Conservation (phyloP, 768 basidiomycete species). For the Fibroporia radiculosa region DNA sequence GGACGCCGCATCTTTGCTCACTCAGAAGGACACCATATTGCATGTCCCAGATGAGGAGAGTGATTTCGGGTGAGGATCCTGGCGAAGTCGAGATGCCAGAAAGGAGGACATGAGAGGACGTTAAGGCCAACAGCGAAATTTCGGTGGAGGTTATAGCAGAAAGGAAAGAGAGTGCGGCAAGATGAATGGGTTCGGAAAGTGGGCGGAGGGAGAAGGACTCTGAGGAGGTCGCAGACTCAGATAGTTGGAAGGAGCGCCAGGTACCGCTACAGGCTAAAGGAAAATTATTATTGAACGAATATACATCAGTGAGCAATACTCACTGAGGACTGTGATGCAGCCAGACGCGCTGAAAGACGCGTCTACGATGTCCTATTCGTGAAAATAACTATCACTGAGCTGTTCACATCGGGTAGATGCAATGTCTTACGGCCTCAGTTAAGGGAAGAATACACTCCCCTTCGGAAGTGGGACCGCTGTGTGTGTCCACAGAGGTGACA, state of each 20-base stretch:
- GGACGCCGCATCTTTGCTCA: conserved; percentile 19
- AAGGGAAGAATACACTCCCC: conserved; percentile 10
- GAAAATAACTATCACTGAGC: neutral
- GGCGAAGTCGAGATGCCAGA: conserved; percentile 12
- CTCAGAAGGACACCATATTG: conserved; percentile 26
- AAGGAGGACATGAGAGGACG: conserved; percentile 24
- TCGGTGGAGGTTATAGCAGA: conserved; percentile 7
- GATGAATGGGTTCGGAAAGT: conserved; percentile 13
- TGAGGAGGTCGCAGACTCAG: neutral
- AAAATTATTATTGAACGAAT: neutral
- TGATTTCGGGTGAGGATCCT: conserved; percentile 16
- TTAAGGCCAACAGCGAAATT: conserved; percentile 19
- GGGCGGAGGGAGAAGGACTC: neutral
- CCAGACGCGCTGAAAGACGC: conserved; percentile 25
- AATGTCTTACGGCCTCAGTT: conserved; percentile 10
- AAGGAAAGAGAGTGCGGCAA: conserved; percentile 15
- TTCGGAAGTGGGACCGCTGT: conserved; percentile 1
- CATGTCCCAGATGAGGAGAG: conserved; percentile 26
- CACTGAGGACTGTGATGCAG: conserved; percentile 24
- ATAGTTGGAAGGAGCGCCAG: conserved; percentile 16
- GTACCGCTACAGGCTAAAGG: conserved; percentile 13
- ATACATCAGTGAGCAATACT: conserved; percentile 3
- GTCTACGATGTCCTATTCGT: conserved; percentile 18
- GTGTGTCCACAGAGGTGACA: conserved; percentile 7
- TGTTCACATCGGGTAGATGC: neutral